These are phyloP conservation scores for Spathaspora sp. DNA, from an alignment of 805 yeast genomes.

Conservation along the genomic window DNA sequence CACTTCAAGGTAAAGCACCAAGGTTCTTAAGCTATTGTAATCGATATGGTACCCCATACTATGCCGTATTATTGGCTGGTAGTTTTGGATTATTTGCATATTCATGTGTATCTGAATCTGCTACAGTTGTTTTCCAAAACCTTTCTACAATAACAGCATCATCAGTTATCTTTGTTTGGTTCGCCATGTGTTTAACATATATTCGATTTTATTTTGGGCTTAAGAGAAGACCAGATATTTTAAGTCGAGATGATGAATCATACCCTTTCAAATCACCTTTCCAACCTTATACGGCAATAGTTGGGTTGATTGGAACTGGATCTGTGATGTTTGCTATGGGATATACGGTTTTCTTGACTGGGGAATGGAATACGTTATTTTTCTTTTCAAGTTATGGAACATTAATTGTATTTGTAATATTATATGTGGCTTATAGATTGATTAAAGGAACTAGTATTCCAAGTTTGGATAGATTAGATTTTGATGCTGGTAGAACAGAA, in stretches of 20 bases:
- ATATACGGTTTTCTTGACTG: slow-evolving; percentile 54
- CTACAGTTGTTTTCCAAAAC: slow-evolving; percentile 63
- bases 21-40: slow-evolving; percentile 56
- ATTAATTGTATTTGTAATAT: slow-evolving; percentile 46
- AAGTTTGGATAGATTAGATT: slow-evolving; percentile 69
- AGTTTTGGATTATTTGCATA: slow-evolving; percentile 58
- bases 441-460: slow-evolving; percentile 62
- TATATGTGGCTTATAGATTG: slow-evolving; percentile 54
- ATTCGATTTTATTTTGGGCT: slow-evolving; percentile 63
- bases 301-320: slow-evolving; percentile 55
- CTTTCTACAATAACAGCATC: slow-evolving; percentile 67
- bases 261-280: slow-evolving; percentile 69
- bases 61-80: slow-evolving; percentile 63
- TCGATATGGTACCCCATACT: slow-evolving; percentile 66
- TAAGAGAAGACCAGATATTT: slow-evolving; percentile 58
- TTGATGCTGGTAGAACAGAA: slow-evolving; percentile 82
- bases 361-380: slow-evolving; percentile 56
- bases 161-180: slow-evolving; percentile 78
- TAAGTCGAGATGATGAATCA: slow-evolving; percentile 55
- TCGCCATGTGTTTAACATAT: slow-evolving; percentile 64
- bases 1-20: slow-evolving; percentile 58
- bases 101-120: slow-evolving; percentile 52
- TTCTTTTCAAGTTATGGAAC: slow-evolving; percentile 68
- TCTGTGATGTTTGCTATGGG: slow-evolving; percentile 57
- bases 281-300: slow-evolving; percentile 65